Conservation (phyloP, 495 filamentous ascomycete species). For the Elasticomyces elasticus region DNA sequence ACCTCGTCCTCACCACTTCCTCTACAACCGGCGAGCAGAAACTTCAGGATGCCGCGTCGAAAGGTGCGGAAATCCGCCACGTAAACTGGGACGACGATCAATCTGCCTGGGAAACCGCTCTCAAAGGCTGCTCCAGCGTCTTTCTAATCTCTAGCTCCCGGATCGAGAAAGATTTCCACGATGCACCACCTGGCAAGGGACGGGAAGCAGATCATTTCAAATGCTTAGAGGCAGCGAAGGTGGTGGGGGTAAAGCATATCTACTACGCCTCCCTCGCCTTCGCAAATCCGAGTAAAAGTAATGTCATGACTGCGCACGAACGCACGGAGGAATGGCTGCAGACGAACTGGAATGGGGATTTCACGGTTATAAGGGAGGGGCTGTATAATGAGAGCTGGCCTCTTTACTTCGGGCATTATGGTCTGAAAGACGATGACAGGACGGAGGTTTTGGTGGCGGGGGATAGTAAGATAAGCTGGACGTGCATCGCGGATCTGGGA, state of each 20-base stretch:
- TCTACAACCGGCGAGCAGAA: slow-evolving; percentile 20
- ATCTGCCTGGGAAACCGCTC: slow-evolving; percentile 27
- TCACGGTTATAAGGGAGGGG: slow-evolving; percentile 51
- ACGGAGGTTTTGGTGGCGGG: slow-evolving; percentile 33
- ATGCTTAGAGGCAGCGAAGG: slow-evolving; percentile 49
- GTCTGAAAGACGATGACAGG: slow-evolving; percentile 26
- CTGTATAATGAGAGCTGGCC: slow-evolving; percentile 60
- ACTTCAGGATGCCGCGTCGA: slow-evolving; percentile 11
- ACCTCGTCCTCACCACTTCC: slow-evolving; percentile 32
- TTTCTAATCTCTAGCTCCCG: slow-evolving; percentile 43
- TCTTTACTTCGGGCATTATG: slow-evolving; percentile 57
- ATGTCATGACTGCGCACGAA: slow-evolving; percentile 62
- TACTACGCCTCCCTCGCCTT: slow-evolving; percentile 62
- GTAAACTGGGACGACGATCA: slow-evolving; percentile 36
- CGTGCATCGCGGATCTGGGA: slow-evolving; percentile 37
- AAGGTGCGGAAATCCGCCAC: slow-evolving; percentile 31
- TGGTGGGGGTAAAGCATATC: slow-evolving; percentile 50
- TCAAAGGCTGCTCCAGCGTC: slow-evolving; percentile 36
- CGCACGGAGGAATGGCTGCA: slow-evolving; percentile 50
- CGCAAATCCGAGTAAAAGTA: slow-evolving; percentile 37
- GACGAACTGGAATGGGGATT: slow-evolving; percentile 28
- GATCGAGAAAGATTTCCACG: slow-evolving; percentile 28
- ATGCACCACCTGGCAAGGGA: slow-evolving; percentile 28
- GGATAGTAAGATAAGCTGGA: slow-evolving; percentile 38
- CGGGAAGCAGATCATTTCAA: slow-evolving; percentile 39